A percentile compares a stretch with the other conserved stretches of the same genome.
phyloP scores from a whole-genome alignment of 2,329 filamentous ascomycete genomes.

The Seiridium unicorne region DNA sequence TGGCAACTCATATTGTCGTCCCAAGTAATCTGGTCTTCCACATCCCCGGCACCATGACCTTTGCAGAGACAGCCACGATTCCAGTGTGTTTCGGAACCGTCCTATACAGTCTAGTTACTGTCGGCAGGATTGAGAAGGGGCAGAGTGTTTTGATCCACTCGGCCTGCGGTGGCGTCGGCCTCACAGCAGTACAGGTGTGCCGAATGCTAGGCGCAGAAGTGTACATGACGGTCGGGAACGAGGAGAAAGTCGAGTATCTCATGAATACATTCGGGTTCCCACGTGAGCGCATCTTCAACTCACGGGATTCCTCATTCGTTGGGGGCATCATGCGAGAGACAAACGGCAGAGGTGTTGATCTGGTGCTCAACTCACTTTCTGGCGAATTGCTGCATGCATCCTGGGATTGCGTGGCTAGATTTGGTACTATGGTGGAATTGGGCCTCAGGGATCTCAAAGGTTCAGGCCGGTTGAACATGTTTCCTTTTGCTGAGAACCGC shows the following conservation, averaged over 20 bases:
- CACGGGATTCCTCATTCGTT: slow-evolving; percentile 12
- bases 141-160: slow-evolving; percentile 15
- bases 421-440: slow-evolving; percentile 45
- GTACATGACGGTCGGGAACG: slow-evolving; percentile 14
- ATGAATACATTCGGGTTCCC: slow-evolving; percentile 12
- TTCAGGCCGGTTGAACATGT: slow-evolving; percentile 8
- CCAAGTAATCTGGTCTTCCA: background rate
- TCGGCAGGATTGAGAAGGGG: slow-evolving; percentile 16
- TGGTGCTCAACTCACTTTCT: slow-evolving; percentile 36
- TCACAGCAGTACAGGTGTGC: slow-evolving; percentile 14
- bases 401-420: slow-evolving; percentile 42
- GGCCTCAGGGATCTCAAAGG: slow-evolving; percentile 40
- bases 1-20: slow-evolving; percentile 17
- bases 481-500: background rate
- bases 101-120: slow-evolving; percentile 16
- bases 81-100: slow-evolving; percentile 15
- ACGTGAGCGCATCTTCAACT: slow-evolving; percentile 15
- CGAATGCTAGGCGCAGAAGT: slow-evolving; percentile 15
- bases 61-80: background rate
- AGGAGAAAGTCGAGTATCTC: slow-evolving; percentile 14
- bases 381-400: slow-evolving; percentile 37
- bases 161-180: slow-evolving; percentile 14
- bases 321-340: slow-evolving; percentile 14
- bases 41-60: background rate
- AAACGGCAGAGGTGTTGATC: slow-evolving; percentile 10